A percentile compares a stretch with the other conserved stretches of the same genome.
phyloP scores from a whole-genome alignment of 2,329 filamentous ascomycete genomes.

The Microdochium trichocladiopsis region DNA sequence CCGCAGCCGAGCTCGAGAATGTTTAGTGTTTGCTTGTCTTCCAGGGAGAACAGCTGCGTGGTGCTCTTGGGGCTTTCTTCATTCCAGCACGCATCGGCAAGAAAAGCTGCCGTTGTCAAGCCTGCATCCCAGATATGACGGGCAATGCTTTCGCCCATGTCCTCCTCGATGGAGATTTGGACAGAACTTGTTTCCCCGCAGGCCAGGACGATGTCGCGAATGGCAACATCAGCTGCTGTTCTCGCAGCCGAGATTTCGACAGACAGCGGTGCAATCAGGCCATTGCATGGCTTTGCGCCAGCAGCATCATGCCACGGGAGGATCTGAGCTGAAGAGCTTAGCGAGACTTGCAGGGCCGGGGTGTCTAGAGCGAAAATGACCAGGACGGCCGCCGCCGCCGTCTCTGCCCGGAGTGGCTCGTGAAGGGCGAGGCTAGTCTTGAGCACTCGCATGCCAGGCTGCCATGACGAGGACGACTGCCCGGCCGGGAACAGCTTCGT shows the following conservation, averaged over 20 bases:
- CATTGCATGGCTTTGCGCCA: constrained; percentile 2
- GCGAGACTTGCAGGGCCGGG: constrained; percentile 7
- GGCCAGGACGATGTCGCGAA: constrained; percentile 15
- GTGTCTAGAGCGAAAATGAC: not conserved
- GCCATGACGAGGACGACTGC: constrained; percentile 20
- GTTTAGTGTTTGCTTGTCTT: constrained; percentile 23
- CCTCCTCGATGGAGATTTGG: constrained; percentile 40
- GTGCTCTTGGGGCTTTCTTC: constrained; percentile 2
- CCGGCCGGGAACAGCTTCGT: constrained; percentile 11
- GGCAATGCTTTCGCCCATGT: constrained; percentile 53
- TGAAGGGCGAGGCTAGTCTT: constrained; percentile 14
- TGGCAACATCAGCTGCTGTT: constrained; percentile 10
- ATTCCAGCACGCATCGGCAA: constrained; percentile 17
- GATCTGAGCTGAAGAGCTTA: not conserved
- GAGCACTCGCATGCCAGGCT: constrained; percentile 29
- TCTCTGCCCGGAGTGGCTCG: not conserved
- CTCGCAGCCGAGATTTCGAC: constrained; percentile 12
- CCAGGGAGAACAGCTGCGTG: constrained; percentile 4
- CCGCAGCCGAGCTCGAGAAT: constrained; percentile 51
- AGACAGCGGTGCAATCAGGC: constrained; percentile 15
- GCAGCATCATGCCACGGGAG: constrained; percentile 8
- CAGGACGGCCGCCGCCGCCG: not conserved
- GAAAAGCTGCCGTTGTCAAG: constrained; percentile 32
- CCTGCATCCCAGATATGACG: constrained; percentile 54
- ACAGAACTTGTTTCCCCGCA: constrained; percentile 16